Conservation (phyloP, 2,329 filamentous ascomycete genomes). For the Thyridium curvatum region DNA sequence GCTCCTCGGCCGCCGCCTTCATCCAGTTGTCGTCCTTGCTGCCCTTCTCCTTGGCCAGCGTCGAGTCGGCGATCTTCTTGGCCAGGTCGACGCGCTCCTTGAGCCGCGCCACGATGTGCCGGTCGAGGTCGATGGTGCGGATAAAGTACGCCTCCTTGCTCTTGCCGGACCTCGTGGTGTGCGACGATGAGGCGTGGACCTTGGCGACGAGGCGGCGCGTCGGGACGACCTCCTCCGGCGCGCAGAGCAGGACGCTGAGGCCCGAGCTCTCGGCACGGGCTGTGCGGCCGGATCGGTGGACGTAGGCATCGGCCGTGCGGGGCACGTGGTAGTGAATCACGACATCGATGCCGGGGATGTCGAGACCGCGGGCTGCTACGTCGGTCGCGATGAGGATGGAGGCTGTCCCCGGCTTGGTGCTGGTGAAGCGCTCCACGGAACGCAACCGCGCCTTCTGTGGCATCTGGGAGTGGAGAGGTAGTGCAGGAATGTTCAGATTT, state of each 20-base stretch:
- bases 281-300: slow-evolving; percentile 91
- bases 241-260: slow-evolving; percentile 80
- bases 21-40: slow-evolving; percentile 81
- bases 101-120: slow-evolving; percentile 68
- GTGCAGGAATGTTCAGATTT: slow-evolving; percentile 69
- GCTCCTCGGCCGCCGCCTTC: slow-evolving; percentile 76
- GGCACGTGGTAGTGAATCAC: slow-evolving; percentile 96
- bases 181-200: slow-evolving; percentile 70
- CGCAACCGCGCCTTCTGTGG: slow-evolving; percentile 90
- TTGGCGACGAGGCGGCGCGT: slow-evolving; percentile 81
- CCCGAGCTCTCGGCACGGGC: slow-evolving; percentile 75
- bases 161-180: slow-evolving; percentile 30
- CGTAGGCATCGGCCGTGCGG: slow-evolving; percentile 84
- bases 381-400: slow-evolving; percentile 86
- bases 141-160: slow-evolving; percentile 59
- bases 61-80: slow-evolving; percentile 81
- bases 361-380: slow-evolving; percentile 86
- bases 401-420: slow-evolving; percentile 42
- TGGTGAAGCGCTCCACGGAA: slow-evolving; percentile 82
- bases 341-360: slow-evolving; percentile 84
- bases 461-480: slow-evolving; percentile 89
- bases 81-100: slow-evolving; percentile 72
- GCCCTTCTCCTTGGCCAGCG: slow-evolving; percentile 80
- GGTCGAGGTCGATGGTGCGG: slow-evolving; percentile 75
- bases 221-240: slow-evolving; percentile 82